Evolutionary conservation across 192 early-diverging fungal genomes (phyloP).

Genomic region (Coemansia sp.): DNA sequence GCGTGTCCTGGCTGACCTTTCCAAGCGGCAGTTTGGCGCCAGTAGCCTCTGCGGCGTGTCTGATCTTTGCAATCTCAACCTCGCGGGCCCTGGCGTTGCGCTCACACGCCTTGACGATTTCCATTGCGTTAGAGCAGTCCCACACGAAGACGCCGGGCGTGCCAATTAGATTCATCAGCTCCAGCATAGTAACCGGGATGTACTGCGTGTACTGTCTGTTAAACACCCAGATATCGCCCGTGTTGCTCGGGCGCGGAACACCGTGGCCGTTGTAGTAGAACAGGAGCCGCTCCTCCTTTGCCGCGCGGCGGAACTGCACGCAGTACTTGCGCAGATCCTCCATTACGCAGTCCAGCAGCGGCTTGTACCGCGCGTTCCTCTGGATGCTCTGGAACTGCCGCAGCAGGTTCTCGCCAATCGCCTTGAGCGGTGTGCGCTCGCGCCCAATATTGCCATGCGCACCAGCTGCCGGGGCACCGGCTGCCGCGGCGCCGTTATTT

Average conservation of each 20-base stretch:
- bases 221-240: conserved; percentile 99
- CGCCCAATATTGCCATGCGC: conserved; percentile 14
- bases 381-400: conserved; percentile 92
- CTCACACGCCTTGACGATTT: conserved; percentile 88
- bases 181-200: conserved; percentile 89
- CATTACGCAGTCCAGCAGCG: conserved; percentile 86
- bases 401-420: conserved; percentile 87
- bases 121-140: conserved; percentile 93
- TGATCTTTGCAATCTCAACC: conserved; percentile 58
- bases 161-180: conserved; percentile 93
- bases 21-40: conserved; percentile 41
- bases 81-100: conserved; percentile 86
- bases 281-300: conserved; percentile 91
- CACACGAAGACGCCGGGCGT: conserved; percentile 96
- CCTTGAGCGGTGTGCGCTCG: conserved; percentile 34
- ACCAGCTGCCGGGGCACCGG: neutral
- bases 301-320: conserved; percentile 73
- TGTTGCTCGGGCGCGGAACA: conserved; percentile 90
- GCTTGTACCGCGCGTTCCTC: conserved; percentile 77
- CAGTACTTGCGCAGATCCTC: conserved; percentile 94
- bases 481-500: neutral
- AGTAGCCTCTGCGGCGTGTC: conserved; percentile 39
- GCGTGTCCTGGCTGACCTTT: conserved; percentile 12
- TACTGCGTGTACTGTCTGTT: conserved; percentile 98
- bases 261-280: conserved; percentile 99